A percentile compares a stretch with the other conserved stretches of the same genome.
Conservation (phyloP, 345 rosid species). For the Psidium friedrichsthalianum region DNA sequence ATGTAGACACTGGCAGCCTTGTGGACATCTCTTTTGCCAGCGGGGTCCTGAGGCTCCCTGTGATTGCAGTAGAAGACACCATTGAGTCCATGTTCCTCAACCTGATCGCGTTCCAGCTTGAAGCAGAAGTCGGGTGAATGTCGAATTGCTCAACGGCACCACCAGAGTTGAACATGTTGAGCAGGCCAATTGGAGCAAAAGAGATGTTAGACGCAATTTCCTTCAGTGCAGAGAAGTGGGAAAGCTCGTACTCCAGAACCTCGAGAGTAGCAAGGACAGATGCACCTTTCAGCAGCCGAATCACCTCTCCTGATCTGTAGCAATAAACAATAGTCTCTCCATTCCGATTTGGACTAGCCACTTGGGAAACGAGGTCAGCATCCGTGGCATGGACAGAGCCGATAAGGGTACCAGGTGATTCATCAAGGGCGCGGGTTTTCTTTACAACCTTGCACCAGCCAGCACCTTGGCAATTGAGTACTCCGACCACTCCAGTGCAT, state of each 20-base stretch:
- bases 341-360: constrained; percentile 68
- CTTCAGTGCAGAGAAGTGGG: constrained; percentile 74
- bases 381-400: constrained; percentile 50
- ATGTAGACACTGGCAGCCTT: too few relatives aligned
- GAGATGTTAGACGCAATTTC: constrained; percentile 46
- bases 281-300: constrained; percentile 60
- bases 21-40: too few relatives aligned
- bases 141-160: constrained; percentile 63
- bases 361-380: constrained; percentile 56
- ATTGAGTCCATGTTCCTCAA: too few relatives aligned
- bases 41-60: too few relatives aligned
- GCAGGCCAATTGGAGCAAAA: constrained; percentile 79
- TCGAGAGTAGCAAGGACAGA: constrained; percentile 71
- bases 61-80: too few relatives aligned
- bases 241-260: constrained; percentile 81
- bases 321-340: constrained; percentile 72
- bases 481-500: constrained; percentile 76
- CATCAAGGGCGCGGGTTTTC: constrained; percentile 76
- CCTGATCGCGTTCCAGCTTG: too few relatives aligned
- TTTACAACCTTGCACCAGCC: constrained; percentile 86
- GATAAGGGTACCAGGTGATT: constrained; percentile 75
- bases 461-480: constrained; percentile 97
- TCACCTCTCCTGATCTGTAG: constrained; percentile 67
- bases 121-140: constrained; percentile 18
- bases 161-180: constrained; percentile 79